Conservation (phyloP, 495 filamentous ascomycete species). For the Xylaria sp. region DNA sequence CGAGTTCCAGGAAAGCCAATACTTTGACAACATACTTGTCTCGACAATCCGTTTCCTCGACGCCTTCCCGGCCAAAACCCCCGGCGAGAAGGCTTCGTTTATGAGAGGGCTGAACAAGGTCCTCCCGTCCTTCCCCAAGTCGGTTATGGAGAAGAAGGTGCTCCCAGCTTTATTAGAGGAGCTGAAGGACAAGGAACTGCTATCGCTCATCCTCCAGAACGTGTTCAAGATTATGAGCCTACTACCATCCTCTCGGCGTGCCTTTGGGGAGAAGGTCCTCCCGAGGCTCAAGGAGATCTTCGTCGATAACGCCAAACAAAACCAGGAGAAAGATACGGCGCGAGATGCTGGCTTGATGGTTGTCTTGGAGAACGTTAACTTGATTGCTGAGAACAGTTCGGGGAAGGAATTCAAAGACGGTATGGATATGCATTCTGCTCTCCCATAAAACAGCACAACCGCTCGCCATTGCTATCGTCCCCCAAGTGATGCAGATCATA, state of each 20-base stretch:
- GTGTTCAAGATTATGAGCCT: constrained; percentile 84
- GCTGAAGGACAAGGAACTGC: constrained; percentile 84
- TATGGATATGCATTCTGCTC: constrained; percentile 62
- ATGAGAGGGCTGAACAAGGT: constrained; percentile 87
- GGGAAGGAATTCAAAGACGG: constrained; percentile 95
- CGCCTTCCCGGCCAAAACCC: constrained; percentile 85
- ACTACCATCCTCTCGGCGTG: constrained; percentile 75
- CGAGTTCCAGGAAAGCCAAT: constrained; percentile 92
- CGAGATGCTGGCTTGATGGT: constrained; percentile 92
- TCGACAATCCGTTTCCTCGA: constrained; percentile 96
- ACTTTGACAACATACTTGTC: constrained; percentile 95
- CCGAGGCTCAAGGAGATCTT: constrained; percentile 87
- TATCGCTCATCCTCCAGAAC: constrained; percentile 85
- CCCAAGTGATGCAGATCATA: too few relatives aligned
- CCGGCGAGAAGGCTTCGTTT: constrained; percentile 89
- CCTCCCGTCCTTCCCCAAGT: constrained; percentile 86
- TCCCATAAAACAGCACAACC: neutral
- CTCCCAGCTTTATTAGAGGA: constrained; percentile 89
- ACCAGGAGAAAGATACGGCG: constrained; percentile 76
- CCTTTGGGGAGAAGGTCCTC: constrained; percentile 82
- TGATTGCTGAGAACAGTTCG: constrained; percentile 78
- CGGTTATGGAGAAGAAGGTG: constrained; percentile 93
- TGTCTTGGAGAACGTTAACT: constrained; percentile 78
- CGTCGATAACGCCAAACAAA: constrained; percentile 58
- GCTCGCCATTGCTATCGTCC: neutral